Evolutionary conservation across 2,329 filamentous ascomycete genomes (phyloP), one percentile per base, ranked within the genome.

Genomic region (Trichoderma sp.): DNA sequence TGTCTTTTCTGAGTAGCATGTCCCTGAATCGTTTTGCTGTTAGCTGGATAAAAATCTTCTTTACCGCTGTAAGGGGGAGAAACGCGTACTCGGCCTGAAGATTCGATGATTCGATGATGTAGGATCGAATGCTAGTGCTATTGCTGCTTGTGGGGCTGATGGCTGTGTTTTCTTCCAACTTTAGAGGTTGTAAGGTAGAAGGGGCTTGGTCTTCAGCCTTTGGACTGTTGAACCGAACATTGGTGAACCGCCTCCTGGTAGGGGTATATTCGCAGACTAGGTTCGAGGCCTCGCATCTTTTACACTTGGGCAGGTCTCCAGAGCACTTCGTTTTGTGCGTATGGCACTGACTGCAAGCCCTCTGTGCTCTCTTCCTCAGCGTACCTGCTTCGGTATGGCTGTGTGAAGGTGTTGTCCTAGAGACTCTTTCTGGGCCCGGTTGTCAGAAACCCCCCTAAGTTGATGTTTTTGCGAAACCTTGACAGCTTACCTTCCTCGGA

Each of bases 281-380:
- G 29, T 75, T 74, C 34, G 72, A 72, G 2, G 69, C 69, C 54
- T 78, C 75, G 70, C 80, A 82, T 64, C 80, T 73, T 69, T 77
- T 76, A 69, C 80, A 82, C 32, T 72, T 73, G 6, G 80, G 80
- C 54, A 80, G 67, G 59, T 81, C 80, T 22, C 80, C 79, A 1
- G 79, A 81, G 68, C 80, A 82, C 68, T 80, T 81, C 1, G 80
- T 81, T 71, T 82, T 82, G 71, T 81, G 79, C 3, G 75, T 67
- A 69, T 81, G 80, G 35, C 80, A 82, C 61, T 80, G 75, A 27
- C 74, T 76, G 70, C 80, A 82, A n/a, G 80, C 80, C 59, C 79
- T 71, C 64, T 81, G 80, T 4, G 80, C 80, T 39, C 80, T 76
- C 66, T 80, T 81, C 27, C 80, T 75, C 34, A 78, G 60, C 6